Base-by-base conservation (phyloP, 805 yeast species). In the Kurtzmaniella fragi region DNA sequence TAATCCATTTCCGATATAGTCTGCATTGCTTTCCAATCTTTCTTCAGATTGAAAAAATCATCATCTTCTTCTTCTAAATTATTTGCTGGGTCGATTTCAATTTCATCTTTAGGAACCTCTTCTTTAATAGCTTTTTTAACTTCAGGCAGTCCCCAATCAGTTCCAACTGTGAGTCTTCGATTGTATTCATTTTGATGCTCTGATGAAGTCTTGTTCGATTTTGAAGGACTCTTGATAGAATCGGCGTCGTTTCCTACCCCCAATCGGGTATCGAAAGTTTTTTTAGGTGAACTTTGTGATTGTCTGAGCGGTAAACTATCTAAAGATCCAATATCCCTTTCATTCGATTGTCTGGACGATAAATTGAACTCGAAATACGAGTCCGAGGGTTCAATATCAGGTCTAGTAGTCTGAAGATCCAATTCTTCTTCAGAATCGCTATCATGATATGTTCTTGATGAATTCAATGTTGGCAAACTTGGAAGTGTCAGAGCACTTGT, bases 1-100 rank as follows among this genome's bases (percentile, higher is more conserved):
- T 87, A 74, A 44, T 87, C 87, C 41, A 77, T 71, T 35, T 82
- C 78, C 3, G 95, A 80, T 23, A 87, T 81, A 0, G 91, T 80
- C 32, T 84, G 83, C 87, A 93, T 89, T 13, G 84, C 78, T 53
- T 84, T 81, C 99, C 99, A 93, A 23, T 73, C 82, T 5, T 62
- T 35, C 11, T 69, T 75, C 15, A 60, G 64, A 35, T 44, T 44
- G 42, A 67, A 67, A 45, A 65, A 67, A 39, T 63, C 67, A 30
- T 62, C 67, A 3, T 50, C 57, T 3, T 48, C 50, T 10, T 41
- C 37, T 12, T 25, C n/a, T 15, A 27, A 26, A n/a, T 32, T 9
- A 14, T 23, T 38, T 26, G 34, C 42, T 35, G 38, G 37, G 17
- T 42, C 34, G 7, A 20, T 20, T 20, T 20, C 8, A 20, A 20